Evolutionary conservation across 257 asterid genomes (phyloP).

Genomic region (Solanum chmielewskii): DNA sequence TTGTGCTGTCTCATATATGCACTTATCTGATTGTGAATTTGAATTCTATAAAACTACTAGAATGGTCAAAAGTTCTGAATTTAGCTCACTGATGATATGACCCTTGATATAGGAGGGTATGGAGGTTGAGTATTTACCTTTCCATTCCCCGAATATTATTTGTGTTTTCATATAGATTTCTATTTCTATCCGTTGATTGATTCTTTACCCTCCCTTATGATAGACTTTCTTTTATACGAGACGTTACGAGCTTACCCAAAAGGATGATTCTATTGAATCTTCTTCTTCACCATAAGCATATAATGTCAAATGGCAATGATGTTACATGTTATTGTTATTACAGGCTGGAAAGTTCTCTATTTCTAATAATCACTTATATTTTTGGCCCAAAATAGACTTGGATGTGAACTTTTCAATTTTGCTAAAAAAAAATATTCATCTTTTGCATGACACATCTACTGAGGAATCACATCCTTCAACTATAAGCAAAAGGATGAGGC

Average conservation of each 20-base stretch:
- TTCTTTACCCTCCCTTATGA: neutral
- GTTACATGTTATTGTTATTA: neutral
- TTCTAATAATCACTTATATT: neutral
- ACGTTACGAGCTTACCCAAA: neutral
- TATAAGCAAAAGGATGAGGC: neutral
- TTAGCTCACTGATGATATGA: neutral
- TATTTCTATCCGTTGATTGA: neutral
- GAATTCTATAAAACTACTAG: neutral
- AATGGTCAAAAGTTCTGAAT: neutral
- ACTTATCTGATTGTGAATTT: neutral
- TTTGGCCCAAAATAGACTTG: neutral
- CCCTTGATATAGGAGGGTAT: neutral
- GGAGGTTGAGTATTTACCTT: neutral
- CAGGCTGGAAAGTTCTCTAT: constrained; percentile 18
- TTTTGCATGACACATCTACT: neutral
- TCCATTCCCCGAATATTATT: neutral
- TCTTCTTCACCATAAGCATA: neutral
- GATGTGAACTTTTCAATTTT: neutral
- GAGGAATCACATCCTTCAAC: neutral
- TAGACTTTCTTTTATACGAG: neutral
- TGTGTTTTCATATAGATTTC: neutral
- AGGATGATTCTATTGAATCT: neutral
- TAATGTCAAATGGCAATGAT: neutral
- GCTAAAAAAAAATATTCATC: neutral
- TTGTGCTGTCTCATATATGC: neutral